Conservation (phyloP, 169 alveolate genomes). For the Cryptosporidium baileyi region DNA sequence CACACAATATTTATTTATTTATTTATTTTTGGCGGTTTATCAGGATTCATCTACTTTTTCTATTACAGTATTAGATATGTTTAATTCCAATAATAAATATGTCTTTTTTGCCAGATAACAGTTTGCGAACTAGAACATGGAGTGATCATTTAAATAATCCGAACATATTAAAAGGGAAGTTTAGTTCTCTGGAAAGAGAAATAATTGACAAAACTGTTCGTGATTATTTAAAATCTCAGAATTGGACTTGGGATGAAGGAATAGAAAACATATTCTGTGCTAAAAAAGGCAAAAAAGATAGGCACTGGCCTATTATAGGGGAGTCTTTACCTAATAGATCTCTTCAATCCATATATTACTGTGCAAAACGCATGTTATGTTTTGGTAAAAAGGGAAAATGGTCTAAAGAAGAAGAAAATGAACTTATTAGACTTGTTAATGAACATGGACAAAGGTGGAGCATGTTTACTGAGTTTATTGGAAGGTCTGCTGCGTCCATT, state of each 20-base stretch:
- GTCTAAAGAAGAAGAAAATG: slow-evolving; percentile 62
- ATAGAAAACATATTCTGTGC: slow-evolving; percentile 26
- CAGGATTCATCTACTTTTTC: no score
- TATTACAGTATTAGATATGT: no score
- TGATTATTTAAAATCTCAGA: slow-evolving; percentile 31
- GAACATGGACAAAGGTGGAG: slow-evolving; percentile 59
- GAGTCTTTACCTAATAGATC: slow-evolving; percentile 57
- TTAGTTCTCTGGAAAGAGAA: slow-evolving; percentile 53
- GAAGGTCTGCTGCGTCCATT: slow-evolving; percentile 68
- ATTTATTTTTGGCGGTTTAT: no score
- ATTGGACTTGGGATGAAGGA: slow-evolving; percentile 63
- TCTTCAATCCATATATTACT: slow-evolving; percentile 55
- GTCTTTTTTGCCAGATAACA: no score
- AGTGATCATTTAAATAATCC: slow-evolving; percentile 56
- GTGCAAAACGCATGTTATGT: slow-evolving; percentile 51
- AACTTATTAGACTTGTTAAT: slow-evolving; percentile 39
- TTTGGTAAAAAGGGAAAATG: slow-evolving; percentile 61
- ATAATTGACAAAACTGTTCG: background rate
- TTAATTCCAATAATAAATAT: no score
- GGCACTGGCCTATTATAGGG: slow-evolving; percentile 65
- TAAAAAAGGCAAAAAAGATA: slow-evolving; percentile 37
- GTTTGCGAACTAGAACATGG: no score
- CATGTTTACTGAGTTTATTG: slow-evolving; percentile 52
- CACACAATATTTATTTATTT: no score
- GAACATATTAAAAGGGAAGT: slow-evolving; percentile 43